A percentile compares a stretch with the other conserved stretches of the same genome.
phyloP scores from a whole-genome alignment of 129 eudicot genomes.

The Flaveria trinervia region DNA sequence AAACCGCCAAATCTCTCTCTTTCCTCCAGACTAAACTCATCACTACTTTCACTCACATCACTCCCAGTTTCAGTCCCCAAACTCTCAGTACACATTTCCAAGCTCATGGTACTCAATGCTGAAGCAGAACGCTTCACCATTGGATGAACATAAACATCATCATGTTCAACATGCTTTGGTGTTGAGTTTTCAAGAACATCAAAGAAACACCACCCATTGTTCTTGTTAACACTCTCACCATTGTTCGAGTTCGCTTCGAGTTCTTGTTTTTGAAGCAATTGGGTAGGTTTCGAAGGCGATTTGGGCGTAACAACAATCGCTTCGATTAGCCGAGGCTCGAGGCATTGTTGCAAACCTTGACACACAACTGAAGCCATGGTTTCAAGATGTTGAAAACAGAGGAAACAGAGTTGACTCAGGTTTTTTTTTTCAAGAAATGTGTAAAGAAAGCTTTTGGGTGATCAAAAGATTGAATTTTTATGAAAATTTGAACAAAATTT shows the following conservation, averaged over 20 bases:
- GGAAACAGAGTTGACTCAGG: slow-evolving; percentile 26
- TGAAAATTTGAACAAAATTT: slow-evolving; percentile 5
- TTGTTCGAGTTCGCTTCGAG: slow-evolving; percentile 19
- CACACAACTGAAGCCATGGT: slow-evolving; percentile 49
- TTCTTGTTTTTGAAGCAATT: slow-evolving; percentile 28
- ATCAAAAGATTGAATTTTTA: slow-evolving; percentile 20
- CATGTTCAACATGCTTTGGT: slow-evolving; percentile 14
- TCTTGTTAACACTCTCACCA: slow-evolving; percentile 25
- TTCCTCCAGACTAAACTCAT: slow-evolving; percentile 43
- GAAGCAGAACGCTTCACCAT: slow-evolving; percentile 56
- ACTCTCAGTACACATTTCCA: slow-evolving; percentile 97
- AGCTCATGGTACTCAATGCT: slow-evolving; percentile 64
- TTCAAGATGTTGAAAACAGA: slow-evolving; percentile 26
- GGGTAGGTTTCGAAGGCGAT: slow-evolving; percentile 33
- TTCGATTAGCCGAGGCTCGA: slow-evolving; percentile 51
- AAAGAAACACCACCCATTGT: slow-evolving; percentile 50
- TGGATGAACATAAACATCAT: slow-evolving; percentile 69
- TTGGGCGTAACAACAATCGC: slow-evolving; percentile 37
- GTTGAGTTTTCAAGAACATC: slow-evolving; percentile 45
- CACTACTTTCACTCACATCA: slow-evolving; percentile 43
- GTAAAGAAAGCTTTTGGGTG: slow-evolving; percentile 17
- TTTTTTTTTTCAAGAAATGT: background rate
- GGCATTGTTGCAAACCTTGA: slow-evolving; percentile 59
- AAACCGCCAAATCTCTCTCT: slow-evolving; percentile 30
- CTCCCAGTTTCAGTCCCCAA: slow-evolving; percentile 82